These are phyloP conservation scores for Cenchrus americanus DNA, from an alignment of 176 grass and related monocot genomes.

Conservation along the genomic window DNA sequence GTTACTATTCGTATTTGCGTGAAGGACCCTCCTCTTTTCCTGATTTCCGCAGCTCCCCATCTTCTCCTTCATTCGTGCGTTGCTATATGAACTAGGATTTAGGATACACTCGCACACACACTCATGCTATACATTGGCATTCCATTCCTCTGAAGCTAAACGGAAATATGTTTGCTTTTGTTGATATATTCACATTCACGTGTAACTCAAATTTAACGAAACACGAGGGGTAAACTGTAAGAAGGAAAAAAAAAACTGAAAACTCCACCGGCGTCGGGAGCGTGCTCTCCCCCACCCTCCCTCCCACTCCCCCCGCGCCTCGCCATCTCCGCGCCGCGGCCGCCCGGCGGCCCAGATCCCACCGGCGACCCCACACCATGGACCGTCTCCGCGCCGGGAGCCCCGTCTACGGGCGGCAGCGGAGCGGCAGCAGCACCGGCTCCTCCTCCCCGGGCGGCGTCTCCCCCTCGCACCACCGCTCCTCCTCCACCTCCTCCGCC, in stretches of 20 bases:
- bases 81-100: too few species aligned
- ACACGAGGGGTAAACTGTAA: conserved; percentile 5
- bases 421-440: conserved; percentile 90
- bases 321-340: conserved; percentile 54
- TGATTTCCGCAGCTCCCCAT: neutral
- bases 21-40: neutral
- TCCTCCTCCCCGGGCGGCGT: conserved; percentile 79
- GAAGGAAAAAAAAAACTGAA: conserved; percentile 28
- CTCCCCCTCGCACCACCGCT: conserved; percentile 84
- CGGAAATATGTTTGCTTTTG: too few species aligned
- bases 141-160: too few species aligned
- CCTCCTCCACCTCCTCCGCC: conserved; percentile 65
- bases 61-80: neutral
- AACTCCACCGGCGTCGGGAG: conserved; percentile 45
- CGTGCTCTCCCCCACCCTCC: conserved; percentile 50
- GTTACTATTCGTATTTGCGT: neutral
- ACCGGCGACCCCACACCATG: conserved; percentile 54
- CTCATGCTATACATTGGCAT: too few species aligned
- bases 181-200: too few species aligned
- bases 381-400: conserved; percentile 86
- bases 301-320: conserved; percentile 53
- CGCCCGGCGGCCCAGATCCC: conserved; percentile 51
- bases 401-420: conserved; percentile 85
- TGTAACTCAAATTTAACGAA: neutral
- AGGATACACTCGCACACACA: too few species aligned